phyloP scores from a whole-genome alignment of 1,139 yeast species.

The Geotrichum fermentans region DNA sequence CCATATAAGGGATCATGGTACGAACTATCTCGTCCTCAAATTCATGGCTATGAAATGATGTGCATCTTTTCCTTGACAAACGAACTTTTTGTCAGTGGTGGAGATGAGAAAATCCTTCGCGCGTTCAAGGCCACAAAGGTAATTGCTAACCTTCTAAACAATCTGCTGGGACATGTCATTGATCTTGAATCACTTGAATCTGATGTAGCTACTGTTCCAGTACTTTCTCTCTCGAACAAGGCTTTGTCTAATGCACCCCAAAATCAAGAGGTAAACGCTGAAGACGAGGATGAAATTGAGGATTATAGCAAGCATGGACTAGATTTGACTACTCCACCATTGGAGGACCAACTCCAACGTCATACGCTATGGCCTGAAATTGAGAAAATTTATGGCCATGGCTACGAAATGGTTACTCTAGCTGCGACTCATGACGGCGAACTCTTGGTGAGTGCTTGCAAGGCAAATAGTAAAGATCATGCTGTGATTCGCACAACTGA shows the following conservation, averaged over 20 bases:
- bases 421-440: constrained; percentile 64
- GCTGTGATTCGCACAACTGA: constrained; percentile 79
- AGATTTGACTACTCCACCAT: constrained; percentile 57
- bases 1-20: constrained; percentile 58
- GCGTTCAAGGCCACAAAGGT: constrained; percentile 87
- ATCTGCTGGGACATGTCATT: constrained; percentile 46
- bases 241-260: constrained; percentile 25
- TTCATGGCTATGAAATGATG: constrained; percentile 96
- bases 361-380: constrained; percentile 92
- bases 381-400: constrained; percentile 95
- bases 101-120: constrained; percentile 89
- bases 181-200: constrained; percentile 42
- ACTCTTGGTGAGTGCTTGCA: constrained; percentile 83
- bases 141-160: constrained; percentile 57
- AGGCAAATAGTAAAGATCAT: constrained; percentile 76
- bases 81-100: constrained; percentile 80
- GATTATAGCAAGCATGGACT: constrained; percentile 46
- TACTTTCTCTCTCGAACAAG: constrained; percentile 88
- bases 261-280: constrained; percentile 20
- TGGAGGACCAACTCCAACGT: constrained; percentile 86
- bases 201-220: constrained; percentile 87
- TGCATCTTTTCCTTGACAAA: constrained; percentile 61
- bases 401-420: constrained; percentile 83
- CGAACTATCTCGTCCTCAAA: constrained; percentile 94
- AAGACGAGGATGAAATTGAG: constrained; percentile 37